A percentile compares a stretch with the other conserved stretches of the same genome.
phyloP scores from a whole-genome alignment of 176 grass and related monocot species.

The Eremochloa ophiuroides region DNA sequence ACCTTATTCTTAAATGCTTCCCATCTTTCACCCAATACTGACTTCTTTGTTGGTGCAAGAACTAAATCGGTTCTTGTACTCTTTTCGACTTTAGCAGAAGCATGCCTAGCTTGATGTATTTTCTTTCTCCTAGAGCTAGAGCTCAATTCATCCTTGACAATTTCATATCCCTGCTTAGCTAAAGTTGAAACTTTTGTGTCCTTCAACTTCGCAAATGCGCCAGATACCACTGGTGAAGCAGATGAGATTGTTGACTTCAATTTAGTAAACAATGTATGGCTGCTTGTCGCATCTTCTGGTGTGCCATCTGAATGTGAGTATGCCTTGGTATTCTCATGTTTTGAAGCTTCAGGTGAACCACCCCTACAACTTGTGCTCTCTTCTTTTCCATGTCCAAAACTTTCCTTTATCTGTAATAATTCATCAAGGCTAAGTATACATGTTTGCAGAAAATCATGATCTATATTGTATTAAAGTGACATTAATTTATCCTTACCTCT shows the following conservation, averaged over 20 bases:
- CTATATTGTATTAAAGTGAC: background rate
- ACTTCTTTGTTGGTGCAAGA: constrained; percentile 74
- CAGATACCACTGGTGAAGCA: constrained; percentile 47
- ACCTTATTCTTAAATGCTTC: constrained; percentile 92
- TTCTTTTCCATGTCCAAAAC: constrained; percentile 63
- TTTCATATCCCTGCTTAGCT: constrained; percentile 69
- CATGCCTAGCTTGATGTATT: constrained; percentile 44
- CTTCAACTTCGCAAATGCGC: constrained; percentile 59
- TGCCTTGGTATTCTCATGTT: constrained; percentile 28
- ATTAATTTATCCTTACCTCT: constrained; percentile 36
- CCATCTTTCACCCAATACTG: constrained; percentile 83
- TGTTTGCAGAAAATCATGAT: background rate
- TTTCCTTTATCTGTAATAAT: constrained; percentile 53
- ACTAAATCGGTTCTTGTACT: constrained; percentile 65
- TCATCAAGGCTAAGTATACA: constrained; percentile 16
- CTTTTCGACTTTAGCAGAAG: constrained; percentile 51
- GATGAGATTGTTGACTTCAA: constrained; percentile 54
- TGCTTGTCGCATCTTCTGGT: constrained; percentile 18
- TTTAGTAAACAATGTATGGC: constrained; percentile 50
- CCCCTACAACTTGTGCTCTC: constrained; percentile 36
- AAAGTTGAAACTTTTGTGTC: constrained; percentile 56
- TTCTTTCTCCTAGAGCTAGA: constrained; percentile 56
- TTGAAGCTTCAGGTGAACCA: constrained; percentile 35
- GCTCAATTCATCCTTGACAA: constrained; percentile 71
- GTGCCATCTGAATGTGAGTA: constrained; percentile 32